These are phyloP conservation scores for Magnolia sinica DNA, from an alignment of 164 flowering plant species.

Conservation along the genomic window DNA sequence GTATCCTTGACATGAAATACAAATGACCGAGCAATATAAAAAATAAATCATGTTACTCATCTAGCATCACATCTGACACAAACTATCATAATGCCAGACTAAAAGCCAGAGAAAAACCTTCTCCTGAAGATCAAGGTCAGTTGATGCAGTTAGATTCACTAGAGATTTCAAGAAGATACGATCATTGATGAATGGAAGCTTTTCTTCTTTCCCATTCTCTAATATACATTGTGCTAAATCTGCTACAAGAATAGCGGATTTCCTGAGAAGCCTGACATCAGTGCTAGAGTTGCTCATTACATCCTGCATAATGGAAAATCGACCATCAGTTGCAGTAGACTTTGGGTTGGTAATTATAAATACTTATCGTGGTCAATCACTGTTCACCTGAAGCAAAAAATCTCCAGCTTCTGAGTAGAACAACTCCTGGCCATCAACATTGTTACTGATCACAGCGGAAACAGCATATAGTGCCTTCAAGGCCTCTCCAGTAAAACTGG, in stretches of 20 bases:
- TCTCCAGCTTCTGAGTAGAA: conserved; percentile 69
- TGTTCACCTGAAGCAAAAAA: conserved; percentile 67
- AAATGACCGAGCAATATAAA: not conserved
- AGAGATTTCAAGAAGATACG: conserved; percentile 66
- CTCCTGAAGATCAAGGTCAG: conserved; percentile 90
- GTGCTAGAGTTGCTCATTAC: conserved; percentile 62
- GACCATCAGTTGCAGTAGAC: not conserved
- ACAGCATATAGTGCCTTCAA: conserved; percentile 82
- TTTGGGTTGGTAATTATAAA: not conserved
- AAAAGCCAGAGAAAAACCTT: conserved; percentile 45
- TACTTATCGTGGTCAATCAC: too few species aligned
- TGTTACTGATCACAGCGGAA: conserved; percentile 77
- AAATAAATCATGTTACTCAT: not conserved
- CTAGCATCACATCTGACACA: not conserved
- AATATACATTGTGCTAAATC: conserved; percentile 61
- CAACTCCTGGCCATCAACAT: conserved; percentile 55
- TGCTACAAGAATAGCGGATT: conserved; percentile 68
- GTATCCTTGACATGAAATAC: too few species aligned
- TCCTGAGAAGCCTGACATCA: conserved; percentile 67
- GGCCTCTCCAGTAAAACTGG: conserved; percentile 66
- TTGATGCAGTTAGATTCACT: conserved; percentile 52
- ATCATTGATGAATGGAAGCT: conserved; percentile 47
- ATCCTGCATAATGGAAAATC: conserved; percentile 36
- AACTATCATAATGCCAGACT: not conserved
- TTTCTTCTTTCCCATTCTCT: conserved; percentile 31